A percentile compares a stretch with the other conserved stretches of the same genome.
phyloP scores from a whole-genome alignment of 768 basidiomycete species.

The Boletus fagicola region DNA sequence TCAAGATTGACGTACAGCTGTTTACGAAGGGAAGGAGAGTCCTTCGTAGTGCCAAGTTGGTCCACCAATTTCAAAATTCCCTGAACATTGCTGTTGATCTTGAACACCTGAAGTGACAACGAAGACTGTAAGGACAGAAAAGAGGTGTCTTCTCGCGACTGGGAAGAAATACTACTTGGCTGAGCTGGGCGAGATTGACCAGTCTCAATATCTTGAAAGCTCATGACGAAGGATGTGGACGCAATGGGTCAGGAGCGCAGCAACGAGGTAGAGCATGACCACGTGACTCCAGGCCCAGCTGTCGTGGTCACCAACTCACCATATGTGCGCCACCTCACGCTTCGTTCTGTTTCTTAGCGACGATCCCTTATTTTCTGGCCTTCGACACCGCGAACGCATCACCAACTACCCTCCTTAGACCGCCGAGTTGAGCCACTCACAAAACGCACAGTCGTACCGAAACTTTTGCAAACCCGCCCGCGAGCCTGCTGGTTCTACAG shows the following conservation, averaged over 20 bases:
- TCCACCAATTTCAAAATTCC: conserved; percentile 96
- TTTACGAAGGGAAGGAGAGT: conserved; percentile 77
- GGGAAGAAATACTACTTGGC: conserved; percentile 31
- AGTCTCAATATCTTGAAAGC: conserved; percentile 51
- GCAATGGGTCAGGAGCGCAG: not conserved
- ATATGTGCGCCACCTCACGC: too few relatives aligned
- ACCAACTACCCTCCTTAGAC: too few relatives aligned
- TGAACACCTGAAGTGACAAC: conserved; percentile 92
- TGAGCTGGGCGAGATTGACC: conserved; percentile 36
- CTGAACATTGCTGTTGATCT: conserved; percentile 97
- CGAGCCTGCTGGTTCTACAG: too few relatives aligned
- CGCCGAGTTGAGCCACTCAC: too few relatives aligned
- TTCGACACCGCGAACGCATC: too few relatives aligned
- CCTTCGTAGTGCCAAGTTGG: conserved; percentile 82
- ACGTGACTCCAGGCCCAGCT: too few relatives aligned
- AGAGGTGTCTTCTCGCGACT: conserved; percentile 61
- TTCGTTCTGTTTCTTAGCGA: too few relatives aligned
- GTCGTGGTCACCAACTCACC: too few relatives aligned
- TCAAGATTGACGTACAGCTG: conserved; percentile 61
- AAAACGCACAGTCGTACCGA: too few relatives aligned
- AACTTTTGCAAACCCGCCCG: too few relatives aligned
- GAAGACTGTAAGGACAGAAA: conserved; percentile 78
- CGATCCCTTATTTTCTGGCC: too few relatives aligned
- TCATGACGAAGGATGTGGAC: conserved; percentile 33
- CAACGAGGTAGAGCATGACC: not conserved